Evolutionary conservation across 2,329 filamentous ascomycete genomes (phyloP).

Genomic region (Huntiella abstrusa): DNA sequence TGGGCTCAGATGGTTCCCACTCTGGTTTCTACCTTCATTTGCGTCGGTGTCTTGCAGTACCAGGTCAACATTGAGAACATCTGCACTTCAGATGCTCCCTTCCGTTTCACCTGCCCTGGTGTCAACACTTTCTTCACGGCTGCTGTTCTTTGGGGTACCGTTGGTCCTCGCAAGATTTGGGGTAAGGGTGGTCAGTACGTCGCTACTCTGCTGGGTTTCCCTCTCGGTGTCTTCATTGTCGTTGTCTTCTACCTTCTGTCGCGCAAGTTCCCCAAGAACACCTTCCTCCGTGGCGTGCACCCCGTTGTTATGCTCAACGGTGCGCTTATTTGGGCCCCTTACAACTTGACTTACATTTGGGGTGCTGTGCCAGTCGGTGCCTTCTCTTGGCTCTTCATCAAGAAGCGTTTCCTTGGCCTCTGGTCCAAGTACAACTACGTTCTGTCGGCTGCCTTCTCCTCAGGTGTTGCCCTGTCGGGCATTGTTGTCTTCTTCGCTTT

Average conservation of each 20-base stretch:
- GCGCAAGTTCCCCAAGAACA: constrained; percentile 16
- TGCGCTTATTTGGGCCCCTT: constrained; percentile 20
- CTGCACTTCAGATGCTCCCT: constrained; percentile 20
- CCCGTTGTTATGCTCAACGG: constrained; percentile 22
- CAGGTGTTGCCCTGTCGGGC: constrained; percentile 30
- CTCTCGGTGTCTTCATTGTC: constrained; percentile 19
- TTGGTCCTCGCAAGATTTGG: constrained; percentile 25
- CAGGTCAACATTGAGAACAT: constrained; percentile 22
- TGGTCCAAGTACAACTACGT: constrained; percentile 34
- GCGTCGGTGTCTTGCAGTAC: constrained; percentile 29
- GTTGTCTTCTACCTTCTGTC: constrained; percentile 18
- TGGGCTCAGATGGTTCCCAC: constrained; percentile 39
- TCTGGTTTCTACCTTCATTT: constrained; percentile 32
- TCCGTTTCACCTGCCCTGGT: constrained; percentile 21
- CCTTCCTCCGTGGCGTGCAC: constrained; percentile 22
- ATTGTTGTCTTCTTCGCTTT: constrained; percentile 36
- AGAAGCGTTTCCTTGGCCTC: constrained; percentile 19
- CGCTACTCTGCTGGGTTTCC: constrained; percentile 21
- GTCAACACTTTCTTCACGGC: constrained; percentile 26
- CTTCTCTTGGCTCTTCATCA: constrained; percentile 24
- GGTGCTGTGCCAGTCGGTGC: constrained; percentile 25
- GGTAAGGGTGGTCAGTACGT: constrained; percentile 23
- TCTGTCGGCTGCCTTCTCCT: constrained; percentile 30
- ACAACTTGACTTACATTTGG: constrained; percentile 26
- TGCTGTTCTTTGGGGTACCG: constrained; percentile 26